Conservation (phyloP, 2,329 filamentous ascomycete species). For the Aspergillus hortae region DNA sequence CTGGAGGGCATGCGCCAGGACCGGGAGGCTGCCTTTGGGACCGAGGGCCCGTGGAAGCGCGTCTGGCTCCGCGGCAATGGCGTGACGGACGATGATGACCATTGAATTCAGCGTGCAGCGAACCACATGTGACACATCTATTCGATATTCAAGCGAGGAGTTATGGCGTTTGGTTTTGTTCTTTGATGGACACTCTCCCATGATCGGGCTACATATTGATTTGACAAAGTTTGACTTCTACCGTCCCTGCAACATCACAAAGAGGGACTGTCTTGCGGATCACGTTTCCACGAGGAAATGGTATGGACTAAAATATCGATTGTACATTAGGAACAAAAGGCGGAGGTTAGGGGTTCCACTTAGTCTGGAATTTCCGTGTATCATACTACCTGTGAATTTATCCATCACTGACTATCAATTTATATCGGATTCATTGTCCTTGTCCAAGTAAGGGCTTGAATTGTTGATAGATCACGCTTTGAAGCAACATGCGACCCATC, state of each 20-base stretch:
- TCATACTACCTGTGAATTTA: slow-evolving; percentile 12
- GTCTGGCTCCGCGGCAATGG: slow-evolving; percentile 37
- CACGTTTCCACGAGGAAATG: slow-evolving; percentile 11
- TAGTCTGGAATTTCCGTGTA: slow-evolving; percentile 12
- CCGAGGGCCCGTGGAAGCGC: slow-evolving; percentile 41
- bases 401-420: too few relatives aligned
- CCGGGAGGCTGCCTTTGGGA: slow-evolving; percentile 42
- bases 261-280: slow-evolving; percentile 8
- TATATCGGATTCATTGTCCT: too few relatives aligned
- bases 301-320: slow-evolving; percentile 7
- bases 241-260: slow-evolving; percentile 4
- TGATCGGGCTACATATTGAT: slow-evolving; percentile 6
- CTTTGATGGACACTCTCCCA: slow-evolving; percentile 20
- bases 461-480: too few relatives aligned
- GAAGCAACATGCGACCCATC: too few relatives aligned
- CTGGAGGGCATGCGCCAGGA: slow-evolving; percentile 67
- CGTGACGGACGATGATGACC: slow-evolving; percentile 24
- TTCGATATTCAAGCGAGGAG: slow-evolving; percentile 24
- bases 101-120: neutral
- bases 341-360: neutral
- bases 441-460: too few relatives aligned
- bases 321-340: slow-evolving; percentile 18
- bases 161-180: slow-evolving; percentile 19
- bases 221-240: neutral
- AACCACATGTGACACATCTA: slow-evolving; percentile 9